Evolutionary conservation across 148 eudicot genomes (phyloP).

Genomic region (Drosera capensis): DNA sequence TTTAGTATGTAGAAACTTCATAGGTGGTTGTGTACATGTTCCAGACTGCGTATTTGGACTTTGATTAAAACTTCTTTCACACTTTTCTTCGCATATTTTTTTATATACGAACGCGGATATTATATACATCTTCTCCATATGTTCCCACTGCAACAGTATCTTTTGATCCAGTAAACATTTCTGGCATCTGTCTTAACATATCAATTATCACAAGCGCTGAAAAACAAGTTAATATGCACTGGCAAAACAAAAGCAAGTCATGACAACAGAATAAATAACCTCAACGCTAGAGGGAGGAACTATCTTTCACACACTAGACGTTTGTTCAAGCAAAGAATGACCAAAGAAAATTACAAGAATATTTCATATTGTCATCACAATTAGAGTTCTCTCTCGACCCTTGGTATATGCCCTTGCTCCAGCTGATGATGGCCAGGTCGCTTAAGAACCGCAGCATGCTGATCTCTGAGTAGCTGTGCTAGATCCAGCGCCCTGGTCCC

Average conservation of each 20-base stretch:
- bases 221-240: neutral
- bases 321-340: conserved; percentile 27
- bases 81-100: no score
- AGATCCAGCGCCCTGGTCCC: conserved; percentile 23
- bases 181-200: no score
- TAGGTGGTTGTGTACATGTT: no score
- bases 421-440: neutral
- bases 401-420: neutral
- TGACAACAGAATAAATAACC: neutral
- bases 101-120: no score
- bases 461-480: conserved; percentile 43
- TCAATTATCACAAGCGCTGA: no score
- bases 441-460: conserved; percentile 60
- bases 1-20: no score
- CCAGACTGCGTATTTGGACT: no score
- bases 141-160: no score
- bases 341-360: conserved; percentile 30
- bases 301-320: conserved; percentile 35
- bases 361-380: conserved; percentile 13
- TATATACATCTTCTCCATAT: no score
- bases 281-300: conserved; percentile 17
- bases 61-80: no score
- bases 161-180: no score
- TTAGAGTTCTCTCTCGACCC: conserved; percentile 4
- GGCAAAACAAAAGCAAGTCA: neutral